Evolutionary conservation across 331 rosid genomes (phyloP).

Genomic region (Ulmus americana): DNA sequence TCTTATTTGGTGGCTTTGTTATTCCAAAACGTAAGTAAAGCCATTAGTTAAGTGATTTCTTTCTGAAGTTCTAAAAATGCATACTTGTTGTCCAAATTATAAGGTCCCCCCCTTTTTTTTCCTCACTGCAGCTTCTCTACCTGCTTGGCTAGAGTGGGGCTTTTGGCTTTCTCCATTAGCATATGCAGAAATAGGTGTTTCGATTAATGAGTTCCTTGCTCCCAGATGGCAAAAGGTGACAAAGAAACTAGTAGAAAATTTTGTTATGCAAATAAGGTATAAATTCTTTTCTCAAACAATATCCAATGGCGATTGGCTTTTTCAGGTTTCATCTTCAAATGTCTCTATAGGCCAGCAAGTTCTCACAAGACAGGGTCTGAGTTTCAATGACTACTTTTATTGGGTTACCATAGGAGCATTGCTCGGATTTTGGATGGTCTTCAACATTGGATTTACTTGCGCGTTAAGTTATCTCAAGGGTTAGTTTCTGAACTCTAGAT

Average conservation of each 20-base stretch:
- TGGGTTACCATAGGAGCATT: slow-evolving; percentile 58
- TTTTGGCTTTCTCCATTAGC: slow-evolving; percentile 35
- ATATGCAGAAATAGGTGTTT: slow-evolving; percentile 25
- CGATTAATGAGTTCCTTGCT: slow-evolving; percentile 30
- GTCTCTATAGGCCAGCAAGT: slow-evolving; percentile 22
- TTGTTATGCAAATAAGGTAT: neutral
- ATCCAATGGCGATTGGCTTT: neutral
- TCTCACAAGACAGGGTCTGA: slow-evolving; percentile 11
- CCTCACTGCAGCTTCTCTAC: slow-evolving; percentile 25
- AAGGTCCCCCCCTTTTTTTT: neutral
- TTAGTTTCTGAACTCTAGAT: slow-evolving; percentile 8
- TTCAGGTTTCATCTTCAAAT: slow-evolving; percentile 30
- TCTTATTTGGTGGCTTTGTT: slow-evolving; percentile 27
- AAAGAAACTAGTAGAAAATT: neutral
- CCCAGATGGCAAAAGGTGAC: slow-evolving; percentile 38
- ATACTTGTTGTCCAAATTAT: too few species aligned
- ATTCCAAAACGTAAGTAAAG: slow-evolving; percentile 22
- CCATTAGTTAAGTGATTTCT: neutral
- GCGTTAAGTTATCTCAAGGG: slow-evolving; percentile 36
- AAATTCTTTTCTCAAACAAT: neutral
- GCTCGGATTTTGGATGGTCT: slow-evolving; percentile 44
- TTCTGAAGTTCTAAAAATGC: neutral
- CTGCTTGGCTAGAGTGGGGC: slow-evolving; percentile 31
- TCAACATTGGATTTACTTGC: slow-evolving; percentile 39
- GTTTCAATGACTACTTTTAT: slow-evolving; percentile 31